phyloP scores from a whole-genome alignment of 495 filamentous ascomycete genomes.

The Penicillium steckii region DNA sequence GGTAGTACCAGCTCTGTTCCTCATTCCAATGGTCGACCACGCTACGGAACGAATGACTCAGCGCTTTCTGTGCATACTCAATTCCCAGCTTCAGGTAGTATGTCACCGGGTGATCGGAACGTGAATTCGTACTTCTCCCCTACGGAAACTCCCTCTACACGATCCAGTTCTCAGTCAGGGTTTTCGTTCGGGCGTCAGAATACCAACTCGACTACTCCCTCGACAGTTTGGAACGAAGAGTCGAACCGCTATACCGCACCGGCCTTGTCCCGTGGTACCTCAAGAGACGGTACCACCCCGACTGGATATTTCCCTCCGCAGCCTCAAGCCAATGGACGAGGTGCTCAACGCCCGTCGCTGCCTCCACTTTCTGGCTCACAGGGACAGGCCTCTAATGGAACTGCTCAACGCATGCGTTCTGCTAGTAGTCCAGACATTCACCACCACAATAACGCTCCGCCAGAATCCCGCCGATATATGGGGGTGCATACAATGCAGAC shows the following conservation, averaged over 20 bases:
- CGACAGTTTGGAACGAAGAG: conserved; percentile 61
- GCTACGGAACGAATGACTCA: conserved; percentile 65
- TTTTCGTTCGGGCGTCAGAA: conserved; percentile 77
- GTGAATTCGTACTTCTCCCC: conserved; percentile 92
- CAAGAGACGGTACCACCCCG: conserved; percentile 68
- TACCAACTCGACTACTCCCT: conserved; percentile 50
- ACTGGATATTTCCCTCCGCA: conserved; percentile 51
- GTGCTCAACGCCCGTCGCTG: conserved; percentile 74
- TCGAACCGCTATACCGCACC: conserved; percentile 83
- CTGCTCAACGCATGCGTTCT: conserved; percentile 61
- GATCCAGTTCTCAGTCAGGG: conserved; percentile 74
- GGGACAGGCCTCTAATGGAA: conserved; percentile 51
- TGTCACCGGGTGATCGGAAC: conserved; percentile 51
- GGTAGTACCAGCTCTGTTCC: conserved; percentile 58
- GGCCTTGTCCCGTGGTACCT: conserved; percentile 73
- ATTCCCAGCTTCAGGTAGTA: conserved; percentile 41
- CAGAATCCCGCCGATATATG: conserved; percentile 47
- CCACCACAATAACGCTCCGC: conserved; percentile 39
- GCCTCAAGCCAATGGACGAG: conserved; percentile 56
- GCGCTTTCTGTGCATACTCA: conserved; percentile 75
- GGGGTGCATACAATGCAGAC: conserved; percentile 63
- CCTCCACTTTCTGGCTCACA: conserved; percentile 66
- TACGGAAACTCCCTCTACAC: conserved; percentile 79
- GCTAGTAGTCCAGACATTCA: conserved; percentile 70
- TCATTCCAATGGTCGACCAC: conserved; percentile 52